These are phyloP conservation scores for Calvatia gigantea DNA, from an alignment of 768 basidiomycete genomes.

Conservation along the genomic window DNA sequence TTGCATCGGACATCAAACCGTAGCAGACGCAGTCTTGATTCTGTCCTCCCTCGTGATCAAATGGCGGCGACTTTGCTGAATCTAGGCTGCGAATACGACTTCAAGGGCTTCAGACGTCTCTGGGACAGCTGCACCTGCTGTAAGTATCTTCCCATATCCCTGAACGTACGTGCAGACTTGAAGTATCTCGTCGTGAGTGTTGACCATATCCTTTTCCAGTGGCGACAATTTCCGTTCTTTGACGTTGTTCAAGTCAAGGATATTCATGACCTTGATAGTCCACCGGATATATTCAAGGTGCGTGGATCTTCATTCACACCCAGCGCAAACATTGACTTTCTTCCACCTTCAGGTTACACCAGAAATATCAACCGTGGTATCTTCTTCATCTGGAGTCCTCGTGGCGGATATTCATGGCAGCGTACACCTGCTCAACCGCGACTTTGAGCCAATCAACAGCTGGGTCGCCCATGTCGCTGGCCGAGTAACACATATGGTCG, in stretches of 20 bases:
- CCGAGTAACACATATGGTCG: conserved; percentile 82
- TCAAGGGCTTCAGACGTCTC: conserved; percentile 19
- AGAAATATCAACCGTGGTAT: conserved; percentile 70
- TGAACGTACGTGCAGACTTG: conserved; percentile 3
- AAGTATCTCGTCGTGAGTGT: background rate
- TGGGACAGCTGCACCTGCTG: conserved; percentile 28
- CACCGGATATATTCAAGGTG: conserved; percentile 81
- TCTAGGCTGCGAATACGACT: conserved; percentile 22
- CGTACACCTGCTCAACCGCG: conserved; percentile 69
- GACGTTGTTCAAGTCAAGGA: conserved; percentile 75
- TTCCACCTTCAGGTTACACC: conserved; percentile 53
- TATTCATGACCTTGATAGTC: conserved; percentile 65
- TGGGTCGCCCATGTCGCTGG: conserved; percentile 83
- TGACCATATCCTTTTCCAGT: conserved; percentile 24
- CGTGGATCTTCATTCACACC: background rate
- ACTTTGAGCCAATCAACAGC: conserved; percentile 66
- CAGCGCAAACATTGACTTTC: too few species aligned
- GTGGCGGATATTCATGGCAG: conserved; percentile 87
- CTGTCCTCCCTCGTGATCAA: too few species aligned
- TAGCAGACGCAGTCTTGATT: too few species aligned
- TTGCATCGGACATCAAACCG: too few species aligned
- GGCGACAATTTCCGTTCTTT: conserved; percentile 91
- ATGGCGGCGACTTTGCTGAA: too few species aligned
- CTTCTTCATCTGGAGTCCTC: conserved; percentile 63
- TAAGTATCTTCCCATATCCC: conserved; percentile 19